Base-by-base conservation (phyloP, 305 asterid species). In the Fraxinus floribunda region DNA sequence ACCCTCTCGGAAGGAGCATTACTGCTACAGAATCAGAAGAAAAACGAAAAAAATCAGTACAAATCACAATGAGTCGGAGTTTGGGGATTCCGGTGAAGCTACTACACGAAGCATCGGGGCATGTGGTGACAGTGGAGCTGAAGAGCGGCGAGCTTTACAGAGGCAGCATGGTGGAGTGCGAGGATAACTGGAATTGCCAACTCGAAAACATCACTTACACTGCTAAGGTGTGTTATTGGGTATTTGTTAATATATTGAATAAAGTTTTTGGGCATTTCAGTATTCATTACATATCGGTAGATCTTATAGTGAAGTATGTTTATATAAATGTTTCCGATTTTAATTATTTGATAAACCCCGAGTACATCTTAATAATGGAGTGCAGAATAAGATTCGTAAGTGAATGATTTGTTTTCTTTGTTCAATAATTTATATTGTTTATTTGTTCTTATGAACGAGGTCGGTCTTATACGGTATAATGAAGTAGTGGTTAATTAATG, bases 141-240 rank as follows among this genome's bases (percentile, higher is more conserved):
- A 95, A 92, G 87, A 95, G 97, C 86, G 98, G 98, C 64, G 98
- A 93, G 91, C 90, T 95, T 0, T 95, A 95, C 71, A 88, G 98
- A 39, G 98, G 98, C 76, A 93, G 98, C 84, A 93, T 95, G 98
- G 86, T 95, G 66, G 98, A 93, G 89, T 95, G 98, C 81, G 97
- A 95, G 85, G 98, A 95, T 72, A 95, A 95, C 81, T 95, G 98
- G 98, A 95, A 95, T 84, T 95, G 97, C 85, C 98, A 95, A 88
- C 94, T 95, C 22, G 97, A 95, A 30, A 94, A 82, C 91, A 95
- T 95, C 85, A 95, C 98, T 64, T 91, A 88, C 90, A 91, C 97
- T 57, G 94, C 95, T 75, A 93, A 88, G 92, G 94, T 92, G 68
- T 39, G 32, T 75, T 70, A 36, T 10, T 44, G 52, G 52, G 52